Percentiles rank a stretch among this genome's conserved stretches.
Evolutionary conservation across 495 filamentous ascomycete species (phyloP).

Genomic region (Hapsidospora chrysogenum): DNA sequence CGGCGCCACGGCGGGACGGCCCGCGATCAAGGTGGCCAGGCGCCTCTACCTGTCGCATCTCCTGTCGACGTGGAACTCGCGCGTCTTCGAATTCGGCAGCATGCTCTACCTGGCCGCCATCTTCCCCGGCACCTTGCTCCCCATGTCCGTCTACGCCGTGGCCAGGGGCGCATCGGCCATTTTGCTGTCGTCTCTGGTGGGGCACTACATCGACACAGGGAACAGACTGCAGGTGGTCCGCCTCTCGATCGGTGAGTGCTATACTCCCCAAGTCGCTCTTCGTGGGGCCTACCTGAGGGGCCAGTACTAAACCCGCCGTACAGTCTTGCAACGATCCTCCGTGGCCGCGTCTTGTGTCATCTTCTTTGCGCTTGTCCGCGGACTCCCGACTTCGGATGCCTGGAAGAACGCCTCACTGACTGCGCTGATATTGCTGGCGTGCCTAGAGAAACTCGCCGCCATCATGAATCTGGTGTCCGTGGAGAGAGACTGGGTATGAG

Average conservation of each 20-base stretch:
- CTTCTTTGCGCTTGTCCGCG: constrained; percentile 7
- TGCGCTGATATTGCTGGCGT: constrained; percentile 28
- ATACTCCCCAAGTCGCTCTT: no score
- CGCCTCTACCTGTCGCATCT: constrained; percentile 33
- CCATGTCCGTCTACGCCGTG: constrained; percentile 19
- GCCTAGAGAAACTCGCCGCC: constrained; percentile 37
- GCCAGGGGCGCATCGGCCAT: constrained; percentile 13
- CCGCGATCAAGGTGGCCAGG: no score
- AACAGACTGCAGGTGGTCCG: constrained; percentile 14
- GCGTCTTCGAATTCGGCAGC: constrained; percentile 49
- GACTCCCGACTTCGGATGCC: not conserved
- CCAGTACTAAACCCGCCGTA: no score
- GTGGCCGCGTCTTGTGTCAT: constrained; percentile 10
- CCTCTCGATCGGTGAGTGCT: constrained; percentile 11
- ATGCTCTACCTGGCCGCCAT: constrained; percentile 43
- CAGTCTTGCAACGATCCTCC: constrained; percentile 9
- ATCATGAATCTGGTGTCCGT: constrained; percentile 43
- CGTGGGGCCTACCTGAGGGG: no score
- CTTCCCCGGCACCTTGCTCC: constrained; percentile 37
- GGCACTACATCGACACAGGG: constrained; percentile 12
- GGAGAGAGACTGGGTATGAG: constrained; percentile 57
- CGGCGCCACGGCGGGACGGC: no score
- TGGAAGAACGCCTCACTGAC: constrained; percentile 17
- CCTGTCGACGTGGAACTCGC: constrained; percentile 55
- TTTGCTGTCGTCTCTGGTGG: constrained; percentile 8